A percentile compares a stretch with the other conserved stretches of the same genome.
phyloP scores from a whole-genome alignment of 176 grass and related monocot genomes.

The Miscanthus lutarioriparius region DNA sequence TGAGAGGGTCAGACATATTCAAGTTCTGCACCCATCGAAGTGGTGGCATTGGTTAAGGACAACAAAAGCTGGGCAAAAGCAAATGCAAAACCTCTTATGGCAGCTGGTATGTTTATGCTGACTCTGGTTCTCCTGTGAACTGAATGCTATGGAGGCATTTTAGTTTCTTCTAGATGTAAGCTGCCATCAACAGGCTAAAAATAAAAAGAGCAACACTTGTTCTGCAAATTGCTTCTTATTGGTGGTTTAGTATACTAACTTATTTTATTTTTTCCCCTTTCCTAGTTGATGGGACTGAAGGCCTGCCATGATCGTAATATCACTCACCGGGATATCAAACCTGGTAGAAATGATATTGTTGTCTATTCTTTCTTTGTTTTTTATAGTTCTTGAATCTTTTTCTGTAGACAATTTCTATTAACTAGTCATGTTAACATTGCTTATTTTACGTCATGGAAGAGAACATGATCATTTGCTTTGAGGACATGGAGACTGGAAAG shows the following conservation, averaged over 20 bases:
- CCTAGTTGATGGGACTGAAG: slow-evolving; percentile 84
- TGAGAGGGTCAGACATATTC: slow-evolving; percentile 64
- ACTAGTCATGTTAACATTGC: slow-evolving; percentile 38
- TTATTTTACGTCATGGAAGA: slow-evolving; percentile 57
- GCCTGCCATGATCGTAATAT: slow-evolving; percentile 90
- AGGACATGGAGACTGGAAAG: slow-evolving; percentile 79
- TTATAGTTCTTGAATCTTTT: background rate
- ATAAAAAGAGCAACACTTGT: background rate
- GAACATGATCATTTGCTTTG: slow-evolving; percentile 99
- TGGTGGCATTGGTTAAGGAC: slow-evolving; percentile 98
- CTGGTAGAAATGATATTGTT: slow-evolving; percentile 59
- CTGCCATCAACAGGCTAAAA: slow-evolving; percentile 10
- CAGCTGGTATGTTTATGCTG: slow-evolving; percentile 69
- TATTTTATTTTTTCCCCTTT: slow-evolving; percentile 10
- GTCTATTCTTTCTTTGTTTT: slow-evolving; percentile 27
- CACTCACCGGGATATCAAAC: slow-evolving; percentile 97
- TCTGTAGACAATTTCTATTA: slow-evolving; percentile 15
- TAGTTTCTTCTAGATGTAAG: slow-evolving; percentile 18
- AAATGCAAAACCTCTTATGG: slow-evolving; percentile 92
- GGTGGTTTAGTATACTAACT: slow-evolving; percentile 18
- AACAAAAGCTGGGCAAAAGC: slow-evolving; percentile 73
- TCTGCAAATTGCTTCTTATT: slow-evolving; percentile 25
- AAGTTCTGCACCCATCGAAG: slow-evolving; percentile 76
- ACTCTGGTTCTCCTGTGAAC: slow-evolving; percentile 25
- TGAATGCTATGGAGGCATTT: background rate